These are phyloP conservation scores for Botrytis elliptica DNA, from an alignment of 2,329 filamentous ascomycete genomes.

Conservation along the genomic window DNA sequence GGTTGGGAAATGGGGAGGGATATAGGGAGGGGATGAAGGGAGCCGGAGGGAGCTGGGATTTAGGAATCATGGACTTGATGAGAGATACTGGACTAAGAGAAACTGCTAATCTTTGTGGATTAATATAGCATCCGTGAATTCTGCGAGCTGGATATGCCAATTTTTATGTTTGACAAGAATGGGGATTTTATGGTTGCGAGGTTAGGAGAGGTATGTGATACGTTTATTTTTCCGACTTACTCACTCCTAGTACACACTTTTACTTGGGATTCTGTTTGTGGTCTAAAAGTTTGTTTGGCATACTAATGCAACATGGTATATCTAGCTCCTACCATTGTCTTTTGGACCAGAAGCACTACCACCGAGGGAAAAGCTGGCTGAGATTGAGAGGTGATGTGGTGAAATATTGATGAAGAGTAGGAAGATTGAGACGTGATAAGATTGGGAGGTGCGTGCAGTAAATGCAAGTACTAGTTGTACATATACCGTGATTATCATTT, in stretches of 20 bases:
- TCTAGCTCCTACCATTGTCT: constrained; percentile 12
- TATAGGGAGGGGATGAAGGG: not conserved
- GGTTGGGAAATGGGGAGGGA: not conserved
- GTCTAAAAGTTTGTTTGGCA: not conserved
- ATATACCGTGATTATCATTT: not conserved
- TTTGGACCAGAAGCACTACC: constrained; percentile 21
- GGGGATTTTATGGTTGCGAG: constrained; percentile 69
- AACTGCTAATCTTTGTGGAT: not conserved
- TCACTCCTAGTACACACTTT: not conserved
- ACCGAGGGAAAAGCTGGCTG: not conserved
- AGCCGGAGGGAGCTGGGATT: not conserved
- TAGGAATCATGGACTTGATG: not conserved
- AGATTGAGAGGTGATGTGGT: not conserved
- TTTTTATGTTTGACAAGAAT: constrained; percentile 91
- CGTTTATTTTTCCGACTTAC: not conserved
- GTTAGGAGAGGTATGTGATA: constrained; percentile 59
- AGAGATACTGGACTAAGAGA: not conserved
- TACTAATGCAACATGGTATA: not conserved
- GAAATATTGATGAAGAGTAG: not conserved
- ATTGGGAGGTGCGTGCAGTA: not conserved
- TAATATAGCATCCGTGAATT: constrained; percentile 70
- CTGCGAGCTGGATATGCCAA: constrained; percentile 63
- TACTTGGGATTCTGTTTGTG: not conserved
- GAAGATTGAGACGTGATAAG: not conserved
- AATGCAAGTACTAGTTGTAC: not conserved